phyloP scores from a whole-genome alignment of 2,329 filamentous ascomycete species.

The Phoma sp. region DNA sequence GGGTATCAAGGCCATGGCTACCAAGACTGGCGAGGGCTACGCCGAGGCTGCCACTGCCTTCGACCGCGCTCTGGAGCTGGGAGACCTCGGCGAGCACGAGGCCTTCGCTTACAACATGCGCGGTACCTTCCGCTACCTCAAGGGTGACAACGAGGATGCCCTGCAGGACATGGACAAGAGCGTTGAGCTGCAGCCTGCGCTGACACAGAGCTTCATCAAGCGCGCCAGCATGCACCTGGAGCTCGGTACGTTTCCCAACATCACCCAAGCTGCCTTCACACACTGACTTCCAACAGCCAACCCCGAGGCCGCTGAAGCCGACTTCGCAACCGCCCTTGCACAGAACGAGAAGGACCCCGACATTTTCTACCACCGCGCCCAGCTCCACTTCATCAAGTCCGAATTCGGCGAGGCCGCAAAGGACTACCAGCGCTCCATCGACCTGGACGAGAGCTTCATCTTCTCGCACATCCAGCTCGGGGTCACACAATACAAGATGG shows the following conservation, averaged over 20 bases:
- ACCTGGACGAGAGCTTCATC: conserved; percentile 94
- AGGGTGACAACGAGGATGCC: conserved; percentile 84
- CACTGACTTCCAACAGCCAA: conserved; percentile 61
- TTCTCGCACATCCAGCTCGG: conserved; percentile 99
- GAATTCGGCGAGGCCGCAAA: conserved; percentile 93
- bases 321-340: conserved; percentile 83
- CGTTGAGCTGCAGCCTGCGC: conserved; percentile 82
- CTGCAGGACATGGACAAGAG: conserved; percentile 88
- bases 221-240: conserved; percentile 97
- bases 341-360: conserved; percentile 91
- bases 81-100: conserved; percentile 80
- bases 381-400: conserved; percentile 95
- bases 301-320: conserved; percentile 82
- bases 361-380: conserved; percentile 98
- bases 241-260: conserved; percentile 63
- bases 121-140: conserved; percentile 92
- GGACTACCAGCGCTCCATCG: conserved; percentile 99
- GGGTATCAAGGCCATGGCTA: conserved; percentile 79
- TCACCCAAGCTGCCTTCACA: not conserved
- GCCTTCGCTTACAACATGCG: conserved; percentile 95
- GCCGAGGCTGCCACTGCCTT: conserved; percentile 86
- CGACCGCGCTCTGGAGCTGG: conserved; percentile 83
- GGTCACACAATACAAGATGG: conserved; percentile 99
- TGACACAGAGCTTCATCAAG: conserved; percentile 99
- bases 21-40: conserved; percentile 90